Evolutionary conservation across 2,329 filamentous ascomycete species (phyloP).

Genomic region (Rhynchosporium graminicola): DNA sequence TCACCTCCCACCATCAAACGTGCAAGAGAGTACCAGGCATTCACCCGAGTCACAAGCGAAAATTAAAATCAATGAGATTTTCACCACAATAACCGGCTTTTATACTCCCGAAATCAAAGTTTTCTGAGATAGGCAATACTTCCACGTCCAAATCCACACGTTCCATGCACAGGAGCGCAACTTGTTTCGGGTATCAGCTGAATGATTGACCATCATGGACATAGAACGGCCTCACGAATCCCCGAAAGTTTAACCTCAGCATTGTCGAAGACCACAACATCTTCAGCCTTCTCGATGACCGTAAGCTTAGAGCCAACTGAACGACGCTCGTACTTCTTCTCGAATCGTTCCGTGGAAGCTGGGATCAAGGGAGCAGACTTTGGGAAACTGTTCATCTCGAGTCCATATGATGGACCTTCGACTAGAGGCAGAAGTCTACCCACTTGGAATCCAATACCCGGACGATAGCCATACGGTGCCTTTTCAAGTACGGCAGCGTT

Average conservation of each 20-base stretch:
- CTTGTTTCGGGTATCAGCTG: background rate
- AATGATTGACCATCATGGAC: background rate
- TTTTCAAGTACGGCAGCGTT: conserved; percentile 18
- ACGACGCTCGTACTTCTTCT: conserved; percentile 17
- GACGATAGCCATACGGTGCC: conserved; percentile 20
- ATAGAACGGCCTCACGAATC: background rate
- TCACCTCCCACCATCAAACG: too few relatives aligned
- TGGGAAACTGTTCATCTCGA: conserved; percentile 12
- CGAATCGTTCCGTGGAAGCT: conserved; percentile 13
- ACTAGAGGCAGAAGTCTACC: conserved; percentile 16
- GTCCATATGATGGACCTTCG: conserved; percentile 21
- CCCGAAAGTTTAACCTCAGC: conserved; percentile 1
- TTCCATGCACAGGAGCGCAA: background rate
- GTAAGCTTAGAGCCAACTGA: conserved; percentile 15
- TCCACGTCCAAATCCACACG: background rate
- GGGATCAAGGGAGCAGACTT: conserved; percentile 13
- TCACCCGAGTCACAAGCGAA: too few relatives aligned
- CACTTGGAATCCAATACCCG: conserved; percentile 21
- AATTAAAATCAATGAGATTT: too few relatives aligned
- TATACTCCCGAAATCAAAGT: too few relatives aligned
- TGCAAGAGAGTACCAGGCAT: too few relatives aligned
- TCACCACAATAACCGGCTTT: background rate
- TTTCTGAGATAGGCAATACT: too few relatives aligned
- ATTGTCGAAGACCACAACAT: conserved; percentile 17
- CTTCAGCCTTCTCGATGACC: conserved; percentile 20